These are phyloP conservation scores for Straminergon stramineum DNA, from an alignment of 225 moss, liverwort and hornwort genomes.

Conservation along the genomic window DNA sequence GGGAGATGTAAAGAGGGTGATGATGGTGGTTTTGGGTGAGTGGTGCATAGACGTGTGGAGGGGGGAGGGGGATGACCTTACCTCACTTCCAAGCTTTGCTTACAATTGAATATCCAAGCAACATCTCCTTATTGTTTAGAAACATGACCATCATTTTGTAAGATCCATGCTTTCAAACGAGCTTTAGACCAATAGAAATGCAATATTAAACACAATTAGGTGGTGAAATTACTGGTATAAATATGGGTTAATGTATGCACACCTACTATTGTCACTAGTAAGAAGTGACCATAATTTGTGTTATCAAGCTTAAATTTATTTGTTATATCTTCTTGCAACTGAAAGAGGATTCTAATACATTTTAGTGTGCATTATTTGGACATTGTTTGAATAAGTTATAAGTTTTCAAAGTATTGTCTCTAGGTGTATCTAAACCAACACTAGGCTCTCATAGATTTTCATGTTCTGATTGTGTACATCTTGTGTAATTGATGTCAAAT, in stretches of 20 bases:
- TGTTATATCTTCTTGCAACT: neutral
- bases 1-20: neutral
- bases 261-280: neutral
- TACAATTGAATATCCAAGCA: neutral
- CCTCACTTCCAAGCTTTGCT: neutral
- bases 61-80: too few relatives aligned
- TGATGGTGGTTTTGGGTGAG: too few relatives aligned
- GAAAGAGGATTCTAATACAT: fast-evolving
- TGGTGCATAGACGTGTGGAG: fast-evolving
- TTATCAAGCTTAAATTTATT: neutral
- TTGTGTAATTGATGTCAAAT: neutral
- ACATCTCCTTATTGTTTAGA: neutral
- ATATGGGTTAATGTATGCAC: neutral
- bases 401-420: neutral
- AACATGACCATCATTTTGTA: neutral
- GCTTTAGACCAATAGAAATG: neutral
- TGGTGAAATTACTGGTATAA: fast-evolving
- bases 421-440: neutral
- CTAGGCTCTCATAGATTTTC: neutral
- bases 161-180: neutral
- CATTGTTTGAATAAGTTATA: neutral
- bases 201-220: too few relatives aligned
- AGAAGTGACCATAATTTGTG: fast-evolving
- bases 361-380: neutral
- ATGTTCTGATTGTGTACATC: neutral